Evolutionary conservation across 2,329 filamentous ascomycete genomes (phyloP), one percentile per base, ranked within the genome.

Genomic region (Thyridium curvatum): DNA sequence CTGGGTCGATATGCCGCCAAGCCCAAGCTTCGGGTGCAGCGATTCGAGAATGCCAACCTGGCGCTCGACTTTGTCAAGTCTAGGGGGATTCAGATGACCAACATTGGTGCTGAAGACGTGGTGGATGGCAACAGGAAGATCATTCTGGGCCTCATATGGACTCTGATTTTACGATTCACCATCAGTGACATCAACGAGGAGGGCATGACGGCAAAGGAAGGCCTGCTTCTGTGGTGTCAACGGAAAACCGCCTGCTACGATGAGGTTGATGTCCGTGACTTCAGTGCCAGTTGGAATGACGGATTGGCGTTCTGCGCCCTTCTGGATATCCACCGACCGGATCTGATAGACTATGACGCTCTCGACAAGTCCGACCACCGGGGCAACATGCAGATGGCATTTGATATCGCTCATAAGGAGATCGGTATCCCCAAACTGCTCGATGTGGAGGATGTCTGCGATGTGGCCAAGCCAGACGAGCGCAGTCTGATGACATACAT

Each of bases 401-500:
- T 98, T 60, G 91, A 97, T 56, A 91, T 98, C 53, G 93, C 93
- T 8, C 81, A 86, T 52, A 87, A 91, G 59, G 93, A 97, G 66
- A 97, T 98, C 54, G 93, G 93, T 36, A 98, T 98, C 43, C 93
- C 93, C 13, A 87, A 91, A 54, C 72, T 98, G 58, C 76, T 98
- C 42, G 93, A 98, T 60, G 93, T 97, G 12, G 93, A 98, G 64
- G 93, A 98, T 68, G 93, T 98, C 15, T 95, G 88, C 60, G 93
- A 98, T 59, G 91, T 98, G 18, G 77, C 89, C 17, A 94, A 93
- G 66, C 93, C 93, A 17, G 93, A 98, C 59, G 93, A 98, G 64
- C 83, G 88, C 52, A 94, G 86, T 60, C 74, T 98, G 58, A 98
- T 98, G 93, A 98, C 93, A 1, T 98, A 98, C 62, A 98, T 98